These are phyloP conservation scores for Cucurbita moschata DNA, from an alignment of 306 rosid genomes.

Conservation along the genomic window DNA sequence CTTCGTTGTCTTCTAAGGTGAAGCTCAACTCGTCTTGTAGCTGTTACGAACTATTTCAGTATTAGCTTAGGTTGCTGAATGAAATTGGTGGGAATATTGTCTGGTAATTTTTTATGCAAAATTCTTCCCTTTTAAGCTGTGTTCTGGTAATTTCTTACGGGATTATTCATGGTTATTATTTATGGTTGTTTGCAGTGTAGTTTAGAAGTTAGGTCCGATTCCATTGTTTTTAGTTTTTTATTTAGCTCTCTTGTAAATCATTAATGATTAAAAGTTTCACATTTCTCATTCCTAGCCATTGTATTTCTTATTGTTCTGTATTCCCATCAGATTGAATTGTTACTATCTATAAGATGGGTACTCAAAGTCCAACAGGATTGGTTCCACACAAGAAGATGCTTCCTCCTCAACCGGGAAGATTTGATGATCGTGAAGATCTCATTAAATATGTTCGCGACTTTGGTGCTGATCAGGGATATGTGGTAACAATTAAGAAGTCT, in stretches of 20 bases:
- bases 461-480: conserved; percentile 68
- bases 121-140: background rate
- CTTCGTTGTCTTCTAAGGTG: background rate
- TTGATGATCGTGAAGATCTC: conserved; percentile 62
- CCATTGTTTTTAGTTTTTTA: background rate
- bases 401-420: conserved; percentile 43
- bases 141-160: background rate
- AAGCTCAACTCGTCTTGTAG: background rate
- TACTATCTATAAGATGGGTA: conserved; percentile 20
- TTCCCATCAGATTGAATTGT: conserved; percentile 8
- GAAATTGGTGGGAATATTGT: background rate
- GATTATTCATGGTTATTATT: background rate
- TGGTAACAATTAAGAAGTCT: conserved; percentile 72
- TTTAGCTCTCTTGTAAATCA: background rate
- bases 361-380: conserved; percentile 21
- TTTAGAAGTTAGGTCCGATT: background rate
- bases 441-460: conserved; percentile 52
- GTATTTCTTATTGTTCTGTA: background rate
- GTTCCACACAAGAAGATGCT: conserved; percentile 24
- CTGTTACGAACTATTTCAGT: background rate
- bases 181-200: background rate
- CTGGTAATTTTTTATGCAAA: background rate
- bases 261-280: background rate
- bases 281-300: background rate
- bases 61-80: background rate